Conservation (phyloP, 1,284 basidiomycete species). For the Anthracocystis panici-leucophaei region DNA sequence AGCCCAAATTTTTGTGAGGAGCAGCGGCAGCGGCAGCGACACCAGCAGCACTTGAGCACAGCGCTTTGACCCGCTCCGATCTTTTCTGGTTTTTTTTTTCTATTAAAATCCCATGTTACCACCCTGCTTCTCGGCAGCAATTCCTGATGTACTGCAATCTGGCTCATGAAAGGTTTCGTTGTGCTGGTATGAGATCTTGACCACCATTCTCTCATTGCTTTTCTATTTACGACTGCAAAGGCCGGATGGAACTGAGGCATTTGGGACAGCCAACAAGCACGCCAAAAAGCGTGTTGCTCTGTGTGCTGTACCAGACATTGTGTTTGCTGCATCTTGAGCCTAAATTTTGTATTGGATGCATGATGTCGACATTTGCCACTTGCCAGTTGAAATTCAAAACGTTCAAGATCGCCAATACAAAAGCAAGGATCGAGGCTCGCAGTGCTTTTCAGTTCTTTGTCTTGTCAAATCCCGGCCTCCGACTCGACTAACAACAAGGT, state of each 20-base stretch:
- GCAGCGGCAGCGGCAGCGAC: too few relatives aligned
- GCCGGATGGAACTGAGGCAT: too few relatives aligned
- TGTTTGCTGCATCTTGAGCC: conserved; percentile 11
- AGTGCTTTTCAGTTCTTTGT: neutral
- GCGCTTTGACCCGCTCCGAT: conserved; percentile 10
- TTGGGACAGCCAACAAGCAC: too few relatives aligned
- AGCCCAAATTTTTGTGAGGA: neutral
- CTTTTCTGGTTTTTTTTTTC: neutral
- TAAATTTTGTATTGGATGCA: conserved; percentile 16
- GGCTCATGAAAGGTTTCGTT: too few relatives aligned
- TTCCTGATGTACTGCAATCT: too few relatives aligned
- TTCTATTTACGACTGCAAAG: too few relatives aligned
- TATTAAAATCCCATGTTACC: too few relatives aligned
- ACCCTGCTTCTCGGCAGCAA: too few relatives aligned
- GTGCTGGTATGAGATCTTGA: too few relatives aligned
- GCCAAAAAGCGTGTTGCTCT: too few relatives aligned
- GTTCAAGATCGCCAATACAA: conserved; percentile 32
- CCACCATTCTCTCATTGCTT: too few relatives aligned
- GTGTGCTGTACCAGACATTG: neutral
- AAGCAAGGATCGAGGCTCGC: conserved; percentile 38
- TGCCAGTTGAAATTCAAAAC: neutral
- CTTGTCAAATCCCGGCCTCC: conserved; percentile 24
- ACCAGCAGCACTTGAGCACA: neutral
- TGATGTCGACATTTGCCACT: conserved; percentile 3
- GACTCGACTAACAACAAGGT: conserved; percentile 2